Base-by-base conservation (phyloP, 1,284 basidiomycete species). In the Fistulinella staudtii region DNA sequence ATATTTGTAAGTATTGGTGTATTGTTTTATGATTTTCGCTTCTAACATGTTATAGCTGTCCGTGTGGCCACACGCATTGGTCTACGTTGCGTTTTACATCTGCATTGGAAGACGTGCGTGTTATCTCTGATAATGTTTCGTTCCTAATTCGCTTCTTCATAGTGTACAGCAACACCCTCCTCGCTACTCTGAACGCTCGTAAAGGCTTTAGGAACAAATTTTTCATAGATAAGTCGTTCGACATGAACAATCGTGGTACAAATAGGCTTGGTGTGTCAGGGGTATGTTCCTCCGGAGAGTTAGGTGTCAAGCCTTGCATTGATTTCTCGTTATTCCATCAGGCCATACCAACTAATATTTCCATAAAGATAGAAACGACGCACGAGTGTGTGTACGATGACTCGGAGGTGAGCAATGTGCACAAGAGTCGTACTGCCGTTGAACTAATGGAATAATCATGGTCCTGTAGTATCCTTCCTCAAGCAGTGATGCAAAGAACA, bases 41-140 rank as follows among this genome's bases (percentile, higher is more conserved):
- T 24, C 35, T 8, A 6, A 47, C 18, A 31, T 4, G 7, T 7
- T 4, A 24, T 11, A 65, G 75, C 65, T 74, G 46, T 48, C 66
- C 10, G 55, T 57, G 1, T 63, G 69, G 35, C 70, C 72, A 1
- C 42, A 54, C 21, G 65, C 74, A 0, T 66, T 74, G 51, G 59
- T 76, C 45, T 79, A 76, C 53, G 67, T 72, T 14, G 46, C 58
- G 8, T 79, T 77, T 58, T 77, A 73, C 57, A 76, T 74, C 51
- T 67, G 65, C 46, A 65, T 76, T 39, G 74, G 75, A 14, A 68
- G 75, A 24, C 52, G 72, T 74, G 54, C 45, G 71, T 58, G 11
- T 5, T 17, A 22, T 21, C 5, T 22, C 20, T 5, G 20, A 13
- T 1, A 9, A 15, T 4, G 11, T 22, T 4, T 8, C 3, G 8